phyloP scores from a whole-genome alignment of 1,284 basidiomycete genomes.

The Trametes sp. region DNA sequence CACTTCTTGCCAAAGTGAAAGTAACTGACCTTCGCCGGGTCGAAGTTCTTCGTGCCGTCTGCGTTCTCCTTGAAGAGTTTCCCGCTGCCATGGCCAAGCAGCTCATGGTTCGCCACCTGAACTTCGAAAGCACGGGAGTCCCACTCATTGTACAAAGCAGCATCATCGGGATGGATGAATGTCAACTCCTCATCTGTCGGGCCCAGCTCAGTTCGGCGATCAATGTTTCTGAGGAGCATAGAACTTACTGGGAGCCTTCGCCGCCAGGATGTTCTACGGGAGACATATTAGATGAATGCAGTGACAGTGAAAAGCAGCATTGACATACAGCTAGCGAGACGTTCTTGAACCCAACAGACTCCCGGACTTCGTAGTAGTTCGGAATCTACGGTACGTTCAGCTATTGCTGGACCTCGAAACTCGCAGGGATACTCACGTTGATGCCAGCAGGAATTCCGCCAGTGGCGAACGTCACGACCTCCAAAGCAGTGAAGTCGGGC shows the following conservation, averaged over 20 bases:
- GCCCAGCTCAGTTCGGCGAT: not conserved
- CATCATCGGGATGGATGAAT: conserved; percentile 79
- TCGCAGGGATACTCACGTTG: conserved; percentile 56
- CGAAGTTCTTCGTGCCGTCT: conserved; percentile 83
- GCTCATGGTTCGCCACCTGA: conserved; percentile 87
- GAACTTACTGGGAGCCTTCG: conserved; percentile 78
- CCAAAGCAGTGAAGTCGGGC: conserved; percentile 87
- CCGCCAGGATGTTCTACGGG: conserved; percentile 78
- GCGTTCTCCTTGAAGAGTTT: conserved; percentile 80
- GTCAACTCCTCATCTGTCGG: conserved; percentile 74
- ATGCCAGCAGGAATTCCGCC: conserved; percentile 87
- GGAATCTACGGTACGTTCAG: conserved; percentile 33
- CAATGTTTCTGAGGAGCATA: not conserved
- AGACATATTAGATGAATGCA: too few relatives aligned
- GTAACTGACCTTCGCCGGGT: conserved; percentile 62
- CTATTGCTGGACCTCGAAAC: not conserved
- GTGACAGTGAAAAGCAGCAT: conserved; percentile 3
- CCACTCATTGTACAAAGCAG: conserved; percentile 77
- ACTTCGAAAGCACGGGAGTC: conserved; percentile 81
- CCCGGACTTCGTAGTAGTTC: conserved; percentile 85
- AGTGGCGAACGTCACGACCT: conserved; percentile 82
- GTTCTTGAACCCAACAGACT: conserved; percentile 84
- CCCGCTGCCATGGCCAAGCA: conserved; percentile 82
- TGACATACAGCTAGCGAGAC: conserved; percentile 74
- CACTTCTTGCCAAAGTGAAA: not conserved